Base-by-base conservation (phyloP, 2,329 filamentous ascomycete genomes). In the Aspergillus latus region DNA sequence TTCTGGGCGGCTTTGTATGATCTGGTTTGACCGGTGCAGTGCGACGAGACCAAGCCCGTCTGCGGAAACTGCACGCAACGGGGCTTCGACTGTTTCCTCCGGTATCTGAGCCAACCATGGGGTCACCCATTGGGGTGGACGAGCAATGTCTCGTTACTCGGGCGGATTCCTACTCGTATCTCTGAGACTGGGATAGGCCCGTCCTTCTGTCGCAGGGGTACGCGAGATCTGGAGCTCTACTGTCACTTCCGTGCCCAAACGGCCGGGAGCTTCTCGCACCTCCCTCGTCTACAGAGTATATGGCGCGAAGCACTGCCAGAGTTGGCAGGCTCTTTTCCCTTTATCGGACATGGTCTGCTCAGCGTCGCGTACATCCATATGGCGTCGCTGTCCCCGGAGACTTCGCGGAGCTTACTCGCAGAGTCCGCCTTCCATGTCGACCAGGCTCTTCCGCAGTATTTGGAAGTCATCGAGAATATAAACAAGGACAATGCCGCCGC, bases 181-280 rank as follows among this genome's bases (percentile, higher is more conserved):
- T 37, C 52, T 5, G 10, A 34, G 37, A 13, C n/a, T 8, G 34
- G 7, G 4, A 11, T 11, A 3, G 15, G 3, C 8, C 28, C 16
- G 9, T 16, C 46, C 5, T 55, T 55, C 32, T 55, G 52, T 21
- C 52, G 52, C 16, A 36, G 39, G 11, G 16, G 45, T 30, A 42
- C 52, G 29, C 52, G 52, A 8, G 52, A 55, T 16, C 40, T 49
- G 6, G 46, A 55, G 45, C 52, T 55, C 4, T 55, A 30, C 39
- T 32, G 30, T 8, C 52, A 55, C 15, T 55, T 50, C 16, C 46
- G 43, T 30, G 44, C 26, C 37, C 34, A 28, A 15, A 54, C 46
- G 4, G 46, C 52, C 6, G 11, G 45, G 3, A 45, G 15, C 2
- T 49, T 54, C 37, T n/a, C 45, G 2, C 34, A 36, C 21, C 39